These are phyloP conservation scores for Saccharomyces hybrid DNA, from an alignment of 1,139 yeast species.

Conservation along the genomic window DNA sequence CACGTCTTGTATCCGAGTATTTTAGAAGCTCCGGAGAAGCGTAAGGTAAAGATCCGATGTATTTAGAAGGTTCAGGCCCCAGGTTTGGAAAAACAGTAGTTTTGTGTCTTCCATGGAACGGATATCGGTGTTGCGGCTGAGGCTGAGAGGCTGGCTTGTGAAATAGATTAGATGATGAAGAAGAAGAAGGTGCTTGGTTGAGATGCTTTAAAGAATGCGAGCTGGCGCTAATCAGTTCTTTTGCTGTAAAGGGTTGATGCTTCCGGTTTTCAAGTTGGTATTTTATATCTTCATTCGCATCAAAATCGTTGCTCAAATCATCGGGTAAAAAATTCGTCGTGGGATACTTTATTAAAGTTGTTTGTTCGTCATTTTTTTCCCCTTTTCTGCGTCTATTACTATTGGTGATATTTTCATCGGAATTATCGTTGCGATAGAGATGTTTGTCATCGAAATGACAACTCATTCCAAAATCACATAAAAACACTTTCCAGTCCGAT, in stretches of 20 bases:
- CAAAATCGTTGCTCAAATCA: neutral
- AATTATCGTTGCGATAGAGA: slow-evolving; percentile 26
- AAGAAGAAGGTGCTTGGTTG: neutral
- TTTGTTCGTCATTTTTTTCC: neutral
- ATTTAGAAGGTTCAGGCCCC: slow-evolving; percentile 19
- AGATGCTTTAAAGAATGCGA: neutral
- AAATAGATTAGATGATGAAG: neutral
- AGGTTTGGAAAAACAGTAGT: slow-evolving; percentile 13
- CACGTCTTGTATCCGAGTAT: neutral
- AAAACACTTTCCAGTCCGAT: slow-evolving; percentile 35
- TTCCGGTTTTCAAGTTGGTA: neutral
- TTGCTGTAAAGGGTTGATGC: neutral
- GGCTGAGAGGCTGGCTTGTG: neutral
- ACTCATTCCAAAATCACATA: slow-evolving; percentile 90
- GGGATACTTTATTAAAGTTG: neutral
- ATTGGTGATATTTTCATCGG: neutral
- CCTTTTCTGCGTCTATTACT: slow-evolving; percentile 2
- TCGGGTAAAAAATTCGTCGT: neutral
- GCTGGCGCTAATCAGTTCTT: neutral
- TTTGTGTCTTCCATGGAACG: neutral
- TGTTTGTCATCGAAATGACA: slow-evolving; percentile 19
- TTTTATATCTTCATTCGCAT: neutral
- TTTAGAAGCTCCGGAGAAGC: slow-evolving; percentile 80
- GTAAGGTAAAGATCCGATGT: slow-evolving; percentile 85
- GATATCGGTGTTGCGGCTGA: neutral